phyloP scores from a whole-genome alignment of 768 basidiomycete genomes.

The Tylopilus vinaceipallidus region DNA sequence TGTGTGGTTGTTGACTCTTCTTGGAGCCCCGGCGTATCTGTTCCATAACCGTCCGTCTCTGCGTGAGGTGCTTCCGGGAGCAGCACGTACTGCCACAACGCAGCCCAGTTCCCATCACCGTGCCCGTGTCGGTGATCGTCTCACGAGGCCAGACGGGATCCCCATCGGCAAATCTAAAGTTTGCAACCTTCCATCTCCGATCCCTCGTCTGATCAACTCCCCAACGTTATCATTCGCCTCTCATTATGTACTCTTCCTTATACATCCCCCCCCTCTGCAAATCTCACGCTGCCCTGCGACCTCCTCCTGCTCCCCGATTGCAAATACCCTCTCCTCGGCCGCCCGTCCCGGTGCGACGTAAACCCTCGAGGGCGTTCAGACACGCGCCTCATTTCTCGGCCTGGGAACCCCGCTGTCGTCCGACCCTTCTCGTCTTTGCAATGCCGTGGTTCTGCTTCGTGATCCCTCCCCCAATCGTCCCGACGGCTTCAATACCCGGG shows the following conservation, averaged over 20 bases:
- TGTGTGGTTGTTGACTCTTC: slow-evolving; percentile 32
- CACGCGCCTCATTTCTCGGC: slow-evolving; percentile 9
- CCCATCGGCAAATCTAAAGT: slow-evolving; percentile 34
- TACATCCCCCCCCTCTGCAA: slow-evolving; percentile 22
- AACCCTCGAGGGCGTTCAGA: slow-evolving; percentile 8
- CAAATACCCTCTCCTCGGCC: slow-evolving; percentile 11
- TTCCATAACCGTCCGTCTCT: slow-evolving; percentile 31
- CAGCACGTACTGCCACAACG: slow-evolving; percentile 22
- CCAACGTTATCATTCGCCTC: slow-evolving; percentile 32
- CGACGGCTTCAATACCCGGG: slow-evolving; percentile 13
- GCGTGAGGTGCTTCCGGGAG: slow-evolving; percentile 19
- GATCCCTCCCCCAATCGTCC: slow-evolving; percentile 12
- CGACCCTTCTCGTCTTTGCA: slow-evolving; percentile 6
- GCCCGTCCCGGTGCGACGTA: slow-evolving; percentile 23
- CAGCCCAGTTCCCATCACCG: slow-evolving; percentile 13
- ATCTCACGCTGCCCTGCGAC: slow-evolving; percentile 22
- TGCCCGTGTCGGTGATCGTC: slow-evolving; percentile 25
- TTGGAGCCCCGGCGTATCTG: slow-evolving; percentile 28
- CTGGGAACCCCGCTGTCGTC: background rate
- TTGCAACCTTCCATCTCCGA: slow-evolving; percentile 32
- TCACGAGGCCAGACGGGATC: slow-evolving; percentile 18
- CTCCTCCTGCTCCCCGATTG: background rate
- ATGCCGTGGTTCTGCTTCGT: slow-evolving; percentile 13
- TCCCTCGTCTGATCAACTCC: slow-evolving; percentile 25
- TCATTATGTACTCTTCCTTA: slow-evolving; percentile 26